Evolutionary conservation across 257 asterid genomes (phyloP).

Genomic region (Solanum pennellii): DNA sequence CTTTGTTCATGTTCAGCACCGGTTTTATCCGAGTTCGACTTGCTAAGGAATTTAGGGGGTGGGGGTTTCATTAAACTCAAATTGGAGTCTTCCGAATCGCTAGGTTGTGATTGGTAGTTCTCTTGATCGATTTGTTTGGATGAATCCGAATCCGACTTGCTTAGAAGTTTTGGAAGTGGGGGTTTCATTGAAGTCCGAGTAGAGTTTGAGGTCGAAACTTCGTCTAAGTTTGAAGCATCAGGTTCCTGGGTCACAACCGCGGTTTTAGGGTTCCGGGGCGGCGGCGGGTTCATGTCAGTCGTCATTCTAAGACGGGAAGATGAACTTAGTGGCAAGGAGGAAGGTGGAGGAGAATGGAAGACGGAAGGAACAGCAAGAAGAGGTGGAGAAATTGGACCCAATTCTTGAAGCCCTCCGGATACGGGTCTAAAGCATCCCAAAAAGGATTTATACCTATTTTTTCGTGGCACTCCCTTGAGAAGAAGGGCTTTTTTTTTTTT

Average conservation of each 20-base stretch:
- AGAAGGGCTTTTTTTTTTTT: background rate
- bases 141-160: conserved; percentile 10
- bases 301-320: conserved; percentile 19
- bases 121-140: background rate
- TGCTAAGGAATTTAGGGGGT: conserved; percentile 7
- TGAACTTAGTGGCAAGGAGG: background rate
- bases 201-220: conserved; percentile 15
- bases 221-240: background rate
- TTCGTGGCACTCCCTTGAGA: background rate
- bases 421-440: background rate
- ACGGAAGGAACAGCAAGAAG: background rate
- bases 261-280: conserved; percentile 29
- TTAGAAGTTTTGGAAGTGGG: conserved; percentile 29
- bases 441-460: background rate
- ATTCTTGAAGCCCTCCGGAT: background rate
- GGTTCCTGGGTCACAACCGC: conserved; percentile 20
- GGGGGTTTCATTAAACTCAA: background rate
- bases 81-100: background rate
- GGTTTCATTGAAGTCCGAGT: conserved; percentile 18
- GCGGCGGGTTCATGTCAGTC: conserved; percentile 64
- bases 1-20: background rate
- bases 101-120: conserved; percentile 2
- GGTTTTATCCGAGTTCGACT: conserved; percentile 8
- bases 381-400: background rate
- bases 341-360: background rate